Evolutionary conservation across 768 basidiomycete species (phyloP).

Genomic region (Tricholoma hemisulphureum): DNA sequence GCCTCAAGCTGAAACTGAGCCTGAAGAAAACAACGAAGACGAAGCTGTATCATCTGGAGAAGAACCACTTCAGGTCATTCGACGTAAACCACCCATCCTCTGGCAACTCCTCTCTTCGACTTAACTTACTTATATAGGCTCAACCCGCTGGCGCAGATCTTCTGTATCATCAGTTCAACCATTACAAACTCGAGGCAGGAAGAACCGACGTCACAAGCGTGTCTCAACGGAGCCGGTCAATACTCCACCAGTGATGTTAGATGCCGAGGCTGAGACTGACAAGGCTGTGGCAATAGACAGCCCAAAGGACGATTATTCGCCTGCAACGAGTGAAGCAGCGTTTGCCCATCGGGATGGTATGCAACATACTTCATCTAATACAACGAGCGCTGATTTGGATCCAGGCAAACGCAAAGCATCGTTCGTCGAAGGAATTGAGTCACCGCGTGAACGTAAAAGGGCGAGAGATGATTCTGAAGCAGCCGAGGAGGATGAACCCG

Average conservation of each 20-base stretch:
- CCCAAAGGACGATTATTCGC: slow-evolving; percentile 26
- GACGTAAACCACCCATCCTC: slow-evolving; percentile 28
- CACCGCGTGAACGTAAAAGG: slow-evolving; percentile 55
- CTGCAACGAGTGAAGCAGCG: slow-evolving; percentile 20
- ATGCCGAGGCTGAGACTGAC: slow-evolving; percentile 3
- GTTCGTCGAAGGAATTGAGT: slow-evolving; percentile 45
- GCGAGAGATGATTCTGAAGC: slow-evolving; percentile 67
- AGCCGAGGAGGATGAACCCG: slow-evolving; percentile 62
- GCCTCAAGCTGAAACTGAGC: slow-evolving; percentile 13
- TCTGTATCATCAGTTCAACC: slow-evolving; percentile 31
- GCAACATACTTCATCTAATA: not conserved
- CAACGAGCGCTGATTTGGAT: not conserved
- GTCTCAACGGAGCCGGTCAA: slow-evolving; percentile 19
- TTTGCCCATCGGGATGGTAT: slow-evolving; percentile 30
- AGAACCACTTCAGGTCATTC: slow-evolving; percentile 32
- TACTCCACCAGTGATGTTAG: not conserved
- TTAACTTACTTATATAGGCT: slow-evolving; percentile 30
- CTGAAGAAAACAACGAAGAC: slow-evolving; percentile 15
- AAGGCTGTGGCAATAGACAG: slow-evolving; percentile 7
- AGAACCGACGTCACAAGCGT: slow-evolving; percentile 30
- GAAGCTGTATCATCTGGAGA: slow-evolving; percentile 29
- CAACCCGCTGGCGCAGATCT: slow-evolving; percentile 40
- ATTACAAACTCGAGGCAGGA: slow-evolving; percentile 23
- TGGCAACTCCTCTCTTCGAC: not conserved
- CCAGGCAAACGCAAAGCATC: slow-evolving; percentile 68